phyloP scores from a whole-genome alignment of 2,329 filamentous ascomycete genomes.

The Hymenoscyphus salicellus region DNA sequence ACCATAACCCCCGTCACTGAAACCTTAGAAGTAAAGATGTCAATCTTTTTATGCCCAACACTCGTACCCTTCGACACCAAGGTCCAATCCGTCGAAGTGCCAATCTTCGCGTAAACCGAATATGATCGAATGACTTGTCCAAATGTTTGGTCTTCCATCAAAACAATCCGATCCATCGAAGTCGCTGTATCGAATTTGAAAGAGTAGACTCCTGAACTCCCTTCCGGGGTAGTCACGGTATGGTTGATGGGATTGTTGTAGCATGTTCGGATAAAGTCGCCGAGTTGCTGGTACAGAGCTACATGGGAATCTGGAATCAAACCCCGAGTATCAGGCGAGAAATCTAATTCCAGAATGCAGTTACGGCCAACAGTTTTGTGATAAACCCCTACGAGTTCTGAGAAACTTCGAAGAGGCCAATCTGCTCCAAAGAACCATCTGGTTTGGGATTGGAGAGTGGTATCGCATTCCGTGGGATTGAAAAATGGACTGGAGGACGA shows the following conservation, averaged over 20 bases:
- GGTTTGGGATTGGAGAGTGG: slow-evolving; percentile 26
- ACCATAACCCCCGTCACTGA: slow-evolving; percentile 28
- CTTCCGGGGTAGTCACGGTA: slow-evolving; percentile 4
- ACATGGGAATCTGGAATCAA: slow-evolving; percentile 27
- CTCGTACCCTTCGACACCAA: slow-evolving; percentile 28
- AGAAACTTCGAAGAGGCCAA: slow-evolving; percentile 25
- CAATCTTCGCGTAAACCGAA: slow-evolving; percentile 24
- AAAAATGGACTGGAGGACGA: slow-evolving; percentile 30
- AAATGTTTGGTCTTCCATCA: slow-evolving; percentile 33
- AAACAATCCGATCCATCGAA: slow-evolving; percentile 26
- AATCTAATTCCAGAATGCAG: slow-evolving; percentile 29
- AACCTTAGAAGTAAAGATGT: slow-evolving; percentile 22
- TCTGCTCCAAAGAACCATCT: slow-evolving; percentile 31
- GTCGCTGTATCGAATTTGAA: slow-evolving; percentile 20
- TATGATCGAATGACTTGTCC: slow-evolving; percentile 32
- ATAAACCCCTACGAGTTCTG: slow-evolving; percentile 30
- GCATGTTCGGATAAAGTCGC: slow-evolving; percentile 25
- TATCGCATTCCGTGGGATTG: slow-evolving; percentile 30
- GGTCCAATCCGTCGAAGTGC: slow-evolving; percentile 22
- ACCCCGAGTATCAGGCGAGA: slow-evolving; percentile 29
- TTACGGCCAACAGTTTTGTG: slow-evolving; percentile 31
- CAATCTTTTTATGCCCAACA: slow-evolving; percentile 31
- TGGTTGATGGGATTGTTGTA: slow-evolving; percentile 12
- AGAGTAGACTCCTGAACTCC: slow-evolving; percentile 6
- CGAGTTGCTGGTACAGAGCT: slow-evolving; percentile 29